These are phyloP conservation scores for Cutaneotrichosporon arboriforme DNA, from an alignment of 1,284 basidiomycete genomes.

Conservation along the genomic window DNA sequence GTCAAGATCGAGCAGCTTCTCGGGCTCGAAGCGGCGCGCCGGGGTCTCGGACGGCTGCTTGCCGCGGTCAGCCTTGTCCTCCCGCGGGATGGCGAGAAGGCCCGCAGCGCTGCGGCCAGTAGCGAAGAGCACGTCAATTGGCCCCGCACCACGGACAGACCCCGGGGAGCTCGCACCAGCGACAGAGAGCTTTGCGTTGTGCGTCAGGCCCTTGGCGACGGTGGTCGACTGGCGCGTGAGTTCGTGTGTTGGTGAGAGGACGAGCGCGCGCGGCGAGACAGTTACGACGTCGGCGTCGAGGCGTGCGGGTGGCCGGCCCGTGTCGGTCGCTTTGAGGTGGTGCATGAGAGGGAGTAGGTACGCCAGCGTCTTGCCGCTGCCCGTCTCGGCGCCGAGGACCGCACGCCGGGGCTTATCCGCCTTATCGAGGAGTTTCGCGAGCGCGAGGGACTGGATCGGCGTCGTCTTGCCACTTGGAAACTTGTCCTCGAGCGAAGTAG, in stretches of 20 bases:
- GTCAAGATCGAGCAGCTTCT: conserved; percentile 6
- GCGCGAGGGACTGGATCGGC: conserved; percentile 65
- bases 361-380: conserved; percentile 83
- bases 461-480: conserved; percentile 54
- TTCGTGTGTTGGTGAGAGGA: conserved; percentile 83
- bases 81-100: conserved; percentile 77
- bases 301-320: not conserved
- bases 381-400: conserved; percentile 77
- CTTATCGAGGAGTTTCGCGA: conserved; percentile 56
- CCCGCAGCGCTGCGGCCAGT: conserved; percentile 75
- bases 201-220: conserved; percentile 67
- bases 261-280: conserved; percentile 60
- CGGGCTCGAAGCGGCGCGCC: not conserved
- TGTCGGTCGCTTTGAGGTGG: conserved; percentile 58
- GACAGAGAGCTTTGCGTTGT: conserved; percentile 67
- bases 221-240: conserved; percentile 68
- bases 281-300: not conserved
- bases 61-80: conserved; percentile 36
- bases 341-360: conserved; percentile 78
- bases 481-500: conserved; percentile 55
- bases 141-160: conserved; percentile 21
- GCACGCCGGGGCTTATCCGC: conserved; percentile 37
- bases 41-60: not conserved
- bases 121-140: conserved; percentile 66
- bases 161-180: conserved; percentile 57